phyloP scores from a whole-genome alignment of 768 basidiomycete species.

The Boletus edulis region DNA sequence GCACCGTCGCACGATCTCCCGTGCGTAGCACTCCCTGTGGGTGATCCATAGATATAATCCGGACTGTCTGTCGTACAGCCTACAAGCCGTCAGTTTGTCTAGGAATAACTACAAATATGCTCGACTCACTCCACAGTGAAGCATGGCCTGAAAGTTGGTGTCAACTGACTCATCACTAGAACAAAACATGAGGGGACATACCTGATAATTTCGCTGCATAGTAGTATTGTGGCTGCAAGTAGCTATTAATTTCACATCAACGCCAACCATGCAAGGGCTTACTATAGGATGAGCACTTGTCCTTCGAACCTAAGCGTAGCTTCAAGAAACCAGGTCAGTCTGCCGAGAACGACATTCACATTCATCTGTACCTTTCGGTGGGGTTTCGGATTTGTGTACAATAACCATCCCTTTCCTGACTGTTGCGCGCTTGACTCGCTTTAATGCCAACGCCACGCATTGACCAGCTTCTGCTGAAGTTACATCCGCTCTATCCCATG shows the following conservation, averaged over 20 bases:
- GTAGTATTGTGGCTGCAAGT: constrained; percentile 80
- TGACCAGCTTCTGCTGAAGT: constrained; percentile 91
- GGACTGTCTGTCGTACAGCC: constrained; percentile 90
- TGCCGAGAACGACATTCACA: neutral
- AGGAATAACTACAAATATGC: neutral
- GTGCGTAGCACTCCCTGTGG: constrained; percentile 88
- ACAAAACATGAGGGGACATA: constrained; percentile 29
- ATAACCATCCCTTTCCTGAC: constrained; percentile 96
- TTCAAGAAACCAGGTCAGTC: constrained; percentile 22
- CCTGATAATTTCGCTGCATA: constrained; percentile 89
- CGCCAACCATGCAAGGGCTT: constrained; percentile 27
- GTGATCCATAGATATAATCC: constrained; percentile 88
- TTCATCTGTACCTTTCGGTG: constrained; percentile 60
- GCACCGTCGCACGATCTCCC: constrained; percentile 92
- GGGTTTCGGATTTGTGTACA: constrained; percentile 73
- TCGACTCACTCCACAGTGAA: constrained; percentile 78
- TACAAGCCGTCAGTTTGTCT: constrained; percentile 27
- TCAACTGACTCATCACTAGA: neutral
- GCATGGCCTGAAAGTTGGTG: constrained; percentile 61
- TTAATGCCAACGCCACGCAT: constrained; percentile 90
- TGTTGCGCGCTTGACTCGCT: constrained; percentile 75
- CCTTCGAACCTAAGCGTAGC: constrained; percentile 89
- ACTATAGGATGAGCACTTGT: constrained; percentile 92
- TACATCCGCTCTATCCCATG: constrained; percentile 65
- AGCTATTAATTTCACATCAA: constrained; percentile 2